Conservation (phyloP, 208 protist genomes). For the Angomonas desouzai region DNA sequence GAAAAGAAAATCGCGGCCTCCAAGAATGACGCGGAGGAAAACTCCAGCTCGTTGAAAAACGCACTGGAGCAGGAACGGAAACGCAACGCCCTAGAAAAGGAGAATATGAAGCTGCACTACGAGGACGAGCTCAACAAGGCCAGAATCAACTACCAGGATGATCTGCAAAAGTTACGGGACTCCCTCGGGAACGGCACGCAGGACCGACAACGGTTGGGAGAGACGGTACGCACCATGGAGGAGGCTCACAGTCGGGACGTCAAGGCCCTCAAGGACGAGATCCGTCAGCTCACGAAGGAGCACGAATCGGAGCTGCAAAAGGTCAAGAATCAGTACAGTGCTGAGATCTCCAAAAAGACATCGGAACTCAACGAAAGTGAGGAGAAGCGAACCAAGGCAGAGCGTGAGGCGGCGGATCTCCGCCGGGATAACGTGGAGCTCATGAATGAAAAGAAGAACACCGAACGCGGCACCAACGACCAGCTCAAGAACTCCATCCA, state of each 20-base stretch:
- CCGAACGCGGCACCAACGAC: constrained; percentile 25
- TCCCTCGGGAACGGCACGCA: constrained; percentile 15
- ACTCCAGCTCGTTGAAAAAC: constrained; percentile 20
- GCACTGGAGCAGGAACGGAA: constrained; percentile 33
- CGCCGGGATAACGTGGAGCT: constrained; percentile 34
- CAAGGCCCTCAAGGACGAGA: constrained; percentile 36
- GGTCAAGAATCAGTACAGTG: constrained; percentile 19
- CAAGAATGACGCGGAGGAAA: constrained; percentile 21
- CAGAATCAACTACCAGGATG: constrained; percentile 26
- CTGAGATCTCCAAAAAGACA: constrained; percentile 22
- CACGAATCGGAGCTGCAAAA: constrained; percentile 22
- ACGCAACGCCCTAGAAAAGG: constrained; percentile 19
- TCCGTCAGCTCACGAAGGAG: constrained; percentile 34
- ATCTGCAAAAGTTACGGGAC: constrained; percentile 30
- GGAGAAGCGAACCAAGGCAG: constrained; percentile 26
- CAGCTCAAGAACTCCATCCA: constrained; percentile 48
- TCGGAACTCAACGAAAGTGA: constrained; percentile 24
- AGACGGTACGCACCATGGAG: constrained; percentile 23
- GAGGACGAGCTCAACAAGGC: constrained; percentile 32
- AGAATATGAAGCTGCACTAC: constrained; percentile 31
- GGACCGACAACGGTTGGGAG: constrained; percentile 30
- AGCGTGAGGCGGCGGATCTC: constrained; percentile 40
- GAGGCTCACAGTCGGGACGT: constrained; percentile 27
- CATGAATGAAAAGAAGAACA: constrained; percentile 55
- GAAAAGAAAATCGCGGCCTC: constrained; percentile 17